phyloP scores from a whole-genome alignment of 768 basidiomycete species.

The Kwoniella newhampshirensis region DNA sequence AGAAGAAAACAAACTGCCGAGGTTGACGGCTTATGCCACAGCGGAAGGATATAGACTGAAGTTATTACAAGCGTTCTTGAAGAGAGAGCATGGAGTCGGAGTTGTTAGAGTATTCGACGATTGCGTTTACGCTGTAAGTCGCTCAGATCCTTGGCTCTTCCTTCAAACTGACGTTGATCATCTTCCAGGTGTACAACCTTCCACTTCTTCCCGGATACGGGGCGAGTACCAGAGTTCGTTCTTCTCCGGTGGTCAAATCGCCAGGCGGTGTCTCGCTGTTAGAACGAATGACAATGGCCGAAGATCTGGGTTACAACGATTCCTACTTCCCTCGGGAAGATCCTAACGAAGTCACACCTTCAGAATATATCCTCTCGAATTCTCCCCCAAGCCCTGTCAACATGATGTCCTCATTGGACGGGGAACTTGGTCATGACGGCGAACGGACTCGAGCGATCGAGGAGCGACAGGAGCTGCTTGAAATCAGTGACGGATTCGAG shows the following conservation, averaged over 20 bases:
- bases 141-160: neutral
- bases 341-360: slow-evolving; percentile 49
- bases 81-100: slow-evolving; percentile 85
- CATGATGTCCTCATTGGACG: slow-evolving; percentile 18
- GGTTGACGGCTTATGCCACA: slow-evolving; percentile 85
- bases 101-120: slow-evolving; percentile 85
- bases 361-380: slow-evolving; percentile 64
- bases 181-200: slow-evolving; percentile 72
- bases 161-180: neutral
- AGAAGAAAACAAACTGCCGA: slow-evolving; percentile 72
- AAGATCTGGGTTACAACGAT: slow-evolving; percentile 86
- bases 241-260: slow-evolving; percentile 64
- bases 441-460: slow-evolving; percentile 21
- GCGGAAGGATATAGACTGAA: slow-evolving; percentile 85
- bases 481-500: slow-evolving; percentile 26
- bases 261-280: slow-evolving; percentile 63
- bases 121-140: slow-evolving; percentile 77
- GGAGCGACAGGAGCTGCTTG: slow-evolving; percentile 23
- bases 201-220: slow-evolving; percentile 90
- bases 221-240: slow-evolving; percentile 78
- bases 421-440: slow-evolving; percentile 13
- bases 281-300: slow-evolving; percentile 74
- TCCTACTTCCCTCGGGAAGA: slow-evolving; percentile 64
- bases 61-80: slow-evolving; percentile 76
- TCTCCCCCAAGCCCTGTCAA: slow-evolving; percentile 26